These are phyloP conservation scores for Chalciporus pseudorubinellus DNA, from an alignment of 768 basidiomycete species.

Conservation along the genomic window DNA sequence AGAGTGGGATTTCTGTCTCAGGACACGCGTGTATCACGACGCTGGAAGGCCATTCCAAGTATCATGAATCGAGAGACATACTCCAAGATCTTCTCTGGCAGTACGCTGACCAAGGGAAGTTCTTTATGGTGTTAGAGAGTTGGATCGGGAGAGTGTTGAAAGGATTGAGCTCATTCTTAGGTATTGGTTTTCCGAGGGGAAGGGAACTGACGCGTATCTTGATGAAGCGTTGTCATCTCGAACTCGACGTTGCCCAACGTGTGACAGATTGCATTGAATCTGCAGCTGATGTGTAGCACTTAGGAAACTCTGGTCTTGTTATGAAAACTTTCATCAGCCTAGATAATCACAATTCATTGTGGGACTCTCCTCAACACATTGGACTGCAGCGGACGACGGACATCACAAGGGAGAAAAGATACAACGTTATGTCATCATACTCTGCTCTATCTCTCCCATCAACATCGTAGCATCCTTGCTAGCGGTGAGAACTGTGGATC, in stretches of 20 bases:
- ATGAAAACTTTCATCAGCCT: neutral
- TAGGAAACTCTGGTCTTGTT: neutral
- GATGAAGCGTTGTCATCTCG: conserved; percentile 24
- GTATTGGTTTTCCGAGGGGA: conserved; percentile 17
- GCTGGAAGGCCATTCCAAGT: conserved; percentile 21
- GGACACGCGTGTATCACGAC: conserved; percentile 32
- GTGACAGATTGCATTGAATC: conserved; percentile 24
- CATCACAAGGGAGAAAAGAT: neutral
- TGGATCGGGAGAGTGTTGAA: conserved; percentile 21
- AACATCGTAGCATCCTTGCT: conserved; percentile 94
- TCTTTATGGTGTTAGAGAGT: conserved; percentile 21
- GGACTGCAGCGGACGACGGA: neutral
- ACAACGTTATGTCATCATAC: conserved; percentile 40
- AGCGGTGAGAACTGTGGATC: conserved; percentile 70
- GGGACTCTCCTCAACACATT: neutral
- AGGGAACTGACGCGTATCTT: conserved; percentile 22
- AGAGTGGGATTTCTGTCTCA: conserved; percentile 15
- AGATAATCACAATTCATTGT: too few species aligned
- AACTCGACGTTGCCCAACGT: conserved; percentile 22
- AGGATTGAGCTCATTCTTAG: conserved; percentile 17
- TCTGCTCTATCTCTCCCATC: conserved; percentile 84
- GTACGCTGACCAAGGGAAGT: conserved; percentile 25
- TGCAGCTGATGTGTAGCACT: conserved; percentile 4
- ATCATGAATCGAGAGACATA: conserved; percentile 15
- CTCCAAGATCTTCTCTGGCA: conserved; percentile 21